phyloP scores from a whole-genome alignment of 148 eudicot species.

The Chenopodium album region DNA sequence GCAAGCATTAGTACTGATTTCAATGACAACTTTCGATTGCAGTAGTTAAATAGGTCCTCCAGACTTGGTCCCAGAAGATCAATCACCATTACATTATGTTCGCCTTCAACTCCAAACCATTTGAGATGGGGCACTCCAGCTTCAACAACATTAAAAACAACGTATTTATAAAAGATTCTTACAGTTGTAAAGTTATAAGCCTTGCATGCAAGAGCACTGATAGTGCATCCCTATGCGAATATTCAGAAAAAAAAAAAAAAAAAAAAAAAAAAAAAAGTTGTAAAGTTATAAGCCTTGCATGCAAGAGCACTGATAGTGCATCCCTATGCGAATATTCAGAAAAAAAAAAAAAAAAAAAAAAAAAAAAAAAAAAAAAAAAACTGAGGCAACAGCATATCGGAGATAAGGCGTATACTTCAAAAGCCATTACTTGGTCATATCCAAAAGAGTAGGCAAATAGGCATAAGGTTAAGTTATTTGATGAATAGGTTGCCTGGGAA shows the following conservation, averaged over 20 bases:
- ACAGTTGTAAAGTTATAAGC: background rate
- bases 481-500: too few species aligned
- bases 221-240: background rate
- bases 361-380: background rate
- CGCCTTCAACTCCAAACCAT: slow-evolving; percentile 87
- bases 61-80: slow-evolving; percentile 91
- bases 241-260: background rate
- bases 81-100: slow-evolving; percentile 82
- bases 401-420: background rate
- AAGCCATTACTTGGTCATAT: background rate
- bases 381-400: too few species aligned
- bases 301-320: background rate
- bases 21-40: slow-evolving; percentile 63
- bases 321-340: slow-evolving; percentile 7
- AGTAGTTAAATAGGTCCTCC: slow-evolving; percentile 83
- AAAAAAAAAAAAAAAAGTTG: background rate
- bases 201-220: background rate
- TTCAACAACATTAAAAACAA: slow-evolving; percentile 24
- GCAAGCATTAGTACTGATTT: slow-evolving; percentile 93
- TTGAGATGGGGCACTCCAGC: slow-evolving; percentile 79
- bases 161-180: background rate
- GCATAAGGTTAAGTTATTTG: background rate
- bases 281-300: background rate
- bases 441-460: background rate
- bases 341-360: background rate